phyloP scores from a whole-genome alignment of 805 yeast genomes.

The Saturnispora diversa region DNA sequence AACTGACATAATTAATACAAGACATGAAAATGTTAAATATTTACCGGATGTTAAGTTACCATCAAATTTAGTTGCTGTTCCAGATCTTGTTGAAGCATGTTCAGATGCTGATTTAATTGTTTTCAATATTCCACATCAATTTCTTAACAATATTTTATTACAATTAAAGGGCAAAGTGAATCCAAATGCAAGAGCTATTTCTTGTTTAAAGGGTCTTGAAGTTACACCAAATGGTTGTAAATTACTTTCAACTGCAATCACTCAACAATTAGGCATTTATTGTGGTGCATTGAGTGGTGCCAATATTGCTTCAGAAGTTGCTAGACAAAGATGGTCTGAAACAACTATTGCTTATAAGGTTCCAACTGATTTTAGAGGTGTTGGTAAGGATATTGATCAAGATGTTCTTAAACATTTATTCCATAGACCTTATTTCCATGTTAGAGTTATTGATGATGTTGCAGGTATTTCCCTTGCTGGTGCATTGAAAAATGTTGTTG shows the following conservation, averaged over 20 bases:
- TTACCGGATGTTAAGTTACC: slow-evolving; percentile 87
- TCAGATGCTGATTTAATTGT: slow-evolving; percentile 77
- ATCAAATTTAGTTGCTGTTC: slow-evolving; percentile 77
- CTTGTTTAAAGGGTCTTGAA: slow-evolving; percentile 93
- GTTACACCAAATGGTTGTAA: slow-evolving; percentile 80
- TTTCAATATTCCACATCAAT: slow-evolving; percentile 97
- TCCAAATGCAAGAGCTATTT: slow-evolving; percentile 73
- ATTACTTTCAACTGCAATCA: slow-evolving; percentile 69
- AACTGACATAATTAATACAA: slow-evolving; percentile 82
- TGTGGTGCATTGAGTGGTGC: slow-evolving; percentile 98
- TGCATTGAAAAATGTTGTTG: slow-evolving; percentile 93
- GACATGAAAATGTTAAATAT: slow-evolving; percentile 92
- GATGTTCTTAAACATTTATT: slow-evolving; percentile 67
- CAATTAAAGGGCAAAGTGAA: slow-evolving; percentile 72
- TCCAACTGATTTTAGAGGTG: slow-evolving; percentile 62
- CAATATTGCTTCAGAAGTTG: slow-evolving; percentile 94
- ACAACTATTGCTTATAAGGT: slow-evolving; percentile 88
- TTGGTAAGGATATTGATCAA: slow-evolving; percentile 66
- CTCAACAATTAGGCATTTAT: slow-evolving; percentile 72
- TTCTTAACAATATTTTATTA: slow-evolving; percentile 65
- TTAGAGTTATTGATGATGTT: slow-evolving; percentile 82
- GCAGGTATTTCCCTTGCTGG: slow-evolving; percentile 97
- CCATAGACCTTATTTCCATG: slow-evolving; percentile 98
- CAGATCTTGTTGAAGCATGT: slow-evolving; percentile 70
- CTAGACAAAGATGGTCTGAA: slow-evolving; percentile 92